Percentiles rank a stretch among this genome's conserved stretches.
phyloP scores from a whole-genome alignment of 805 yeast species.

The Suhomyces sp. region DNA sequence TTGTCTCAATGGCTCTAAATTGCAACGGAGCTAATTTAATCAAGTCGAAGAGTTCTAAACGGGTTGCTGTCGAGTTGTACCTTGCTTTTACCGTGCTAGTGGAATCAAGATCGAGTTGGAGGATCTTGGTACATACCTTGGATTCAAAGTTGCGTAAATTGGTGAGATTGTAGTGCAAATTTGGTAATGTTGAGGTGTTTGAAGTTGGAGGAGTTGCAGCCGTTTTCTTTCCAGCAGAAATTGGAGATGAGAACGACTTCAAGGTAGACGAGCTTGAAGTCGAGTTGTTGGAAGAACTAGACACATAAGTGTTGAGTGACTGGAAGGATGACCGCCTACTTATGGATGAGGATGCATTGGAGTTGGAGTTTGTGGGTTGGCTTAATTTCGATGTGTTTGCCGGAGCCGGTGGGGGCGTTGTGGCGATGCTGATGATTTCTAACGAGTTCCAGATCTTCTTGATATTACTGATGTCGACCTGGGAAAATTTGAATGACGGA shows the following conservation, averaged over 20 bases:
- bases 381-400: no score
- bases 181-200: slow-evolving; percentile 1
- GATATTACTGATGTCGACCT: slow-evolving; percentile 6
- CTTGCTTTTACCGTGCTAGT: neutral
- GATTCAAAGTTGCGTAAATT: slow-evolving; percentile 11
- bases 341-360: neutral
- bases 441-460: slow-evolving; percentile 8
- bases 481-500: slow-evolving; percentile 4
- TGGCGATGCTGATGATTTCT: slow-evolving; percentile 6
- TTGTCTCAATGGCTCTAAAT: slow-evolving; percentile 10
- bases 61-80: slow-evolving; percentile 4
- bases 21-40: slow-evolving; percentile 1
- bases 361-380: neutral
- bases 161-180: slow-evolving; percentile 6
- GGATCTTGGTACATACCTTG: slow-evolving; percentile 12
- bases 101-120: slow-evolving; percentile 7
- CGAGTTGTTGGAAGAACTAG: slow-evolving; percentile 1
- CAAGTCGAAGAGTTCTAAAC: slow-evolving; percentile 7
- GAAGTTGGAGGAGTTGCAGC: neutral
- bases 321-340: slow-evolving; percentile 1
- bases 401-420: neutral
- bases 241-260: neutral
- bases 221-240: neutral
- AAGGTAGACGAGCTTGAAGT: neutral
- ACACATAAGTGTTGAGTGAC: neutral